Base-by-base conservation (phyloP, 2,329 filamentous ascomycete species). In the Penicillium concentricum region DNA sequence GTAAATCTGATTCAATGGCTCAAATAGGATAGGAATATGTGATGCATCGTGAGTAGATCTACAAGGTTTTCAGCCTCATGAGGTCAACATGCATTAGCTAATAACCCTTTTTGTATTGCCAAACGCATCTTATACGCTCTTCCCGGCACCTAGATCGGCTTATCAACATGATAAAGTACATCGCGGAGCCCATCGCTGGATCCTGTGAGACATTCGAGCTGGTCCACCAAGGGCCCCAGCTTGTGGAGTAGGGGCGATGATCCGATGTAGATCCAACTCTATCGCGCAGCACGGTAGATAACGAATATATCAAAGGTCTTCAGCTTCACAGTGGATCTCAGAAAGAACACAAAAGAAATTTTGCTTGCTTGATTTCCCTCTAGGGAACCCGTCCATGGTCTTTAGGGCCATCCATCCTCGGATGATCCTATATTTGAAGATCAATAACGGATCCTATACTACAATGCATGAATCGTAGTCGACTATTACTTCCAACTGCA, bases 241-340 rank as follows among this genome's bases (percentile, higher is more conserved):
- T 20, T 51, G 47, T 51, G 47, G 47, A 51, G 41, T 16, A 45
- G 18, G 24, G 18, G 16, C 46, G 52, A 55, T 51, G 53, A 45
- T 45, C 47, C 5, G 34, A 34, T 45, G 53, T 51, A 51, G 53
- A 56, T 56, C 53, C 39, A 51, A 51, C 34, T 51, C 16, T 45
- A 56, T 56, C 34, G 20, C 15, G 10, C 10, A 10, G 26, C n/a
- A 38, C 10, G 18, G 18, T 34, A 13, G 7, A 9, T 9, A 47
- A 18, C 20, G 32, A 15, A n/a, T 16, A 18, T 32, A 16, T 20
- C 32, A 20, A 22, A 15, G n/a, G 18, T 6, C n/a, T 39, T 47
- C 24, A 18, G 5, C 18, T 32, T 18, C 26, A 37, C 15, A 13
- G 3, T 15, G 7, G 13, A 32, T 32, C 9, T 24, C 10, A 26